A percentile compares a stretch with the other conserved stretches of the same genome.
Conservation (phyloP, 306 rosid species). For the Cucumis cinereus region DNA sequence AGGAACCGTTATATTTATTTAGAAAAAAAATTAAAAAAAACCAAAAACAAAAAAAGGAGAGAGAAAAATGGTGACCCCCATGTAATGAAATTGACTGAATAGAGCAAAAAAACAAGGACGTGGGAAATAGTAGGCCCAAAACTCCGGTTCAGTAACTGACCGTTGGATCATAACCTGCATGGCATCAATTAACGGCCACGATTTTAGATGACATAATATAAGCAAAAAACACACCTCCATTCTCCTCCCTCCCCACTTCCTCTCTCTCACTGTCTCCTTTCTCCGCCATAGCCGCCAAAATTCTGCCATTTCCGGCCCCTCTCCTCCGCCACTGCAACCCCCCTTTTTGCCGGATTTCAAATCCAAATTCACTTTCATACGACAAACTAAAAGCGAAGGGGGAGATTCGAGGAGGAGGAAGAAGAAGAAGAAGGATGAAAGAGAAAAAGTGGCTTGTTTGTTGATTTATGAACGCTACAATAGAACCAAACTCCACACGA, state of each 20-base stretch:
- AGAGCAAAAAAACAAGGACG: not conserved
- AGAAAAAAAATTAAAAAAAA: too few species aligned
- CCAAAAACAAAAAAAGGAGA: too few species aligned
- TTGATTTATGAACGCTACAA: not conserved
- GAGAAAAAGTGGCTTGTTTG: not conserved
- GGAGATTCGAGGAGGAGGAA: not conserved
- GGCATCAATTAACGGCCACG: not conserved
- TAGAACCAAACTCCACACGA: not conserved
- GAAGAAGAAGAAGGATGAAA: not conserved
- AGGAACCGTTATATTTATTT: too few species aligned
- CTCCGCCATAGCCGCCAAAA: slow-evolving; percentile 9
- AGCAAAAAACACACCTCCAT: not conserved
- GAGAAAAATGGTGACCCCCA: not conserved
- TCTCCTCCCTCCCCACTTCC: not conserved
- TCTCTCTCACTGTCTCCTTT: not conserved
- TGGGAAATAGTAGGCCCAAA: not conserved
- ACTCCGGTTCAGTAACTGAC: not conserved
- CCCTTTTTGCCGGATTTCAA: not conserved
- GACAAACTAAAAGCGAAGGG: not conserved
- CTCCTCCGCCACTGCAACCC: not conserved
- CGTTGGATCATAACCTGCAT: not conserved
- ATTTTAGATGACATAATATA: not conserved
- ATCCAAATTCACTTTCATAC: not conserved
- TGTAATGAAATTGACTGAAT: not conserved
- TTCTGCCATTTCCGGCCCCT: not conserved